These are phyloP conservation scores for Penicillium polonicum DNA, from an alignment of 2,329 filamentous ascomycete genomes.

Conservation along the genomic window DNA sequence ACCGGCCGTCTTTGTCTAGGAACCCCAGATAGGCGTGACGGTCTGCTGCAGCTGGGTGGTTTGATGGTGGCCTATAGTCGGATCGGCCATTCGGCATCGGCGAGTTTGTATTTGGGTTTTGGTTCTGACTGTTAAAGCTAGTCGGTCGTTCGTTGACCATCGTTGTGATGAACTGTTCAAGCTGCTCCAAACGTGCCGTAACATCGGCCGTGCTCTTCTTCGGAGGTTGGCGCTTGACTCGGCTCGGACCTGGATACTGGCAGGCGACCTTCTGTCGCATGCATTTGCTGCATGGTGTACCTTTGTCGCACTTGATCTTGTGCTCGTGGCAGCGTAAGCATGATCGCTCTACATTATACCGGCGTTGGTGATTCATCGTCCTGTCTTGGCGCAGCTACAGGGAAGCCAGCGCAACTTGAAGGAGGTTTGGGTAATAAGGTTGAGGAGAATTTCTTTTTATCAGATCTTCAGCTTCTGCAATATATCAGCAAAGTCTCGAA, in stretches of 20 bases:
- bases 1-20: conserved; percentile 27
- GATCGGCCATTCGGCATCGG: not conserved
- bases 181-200: conserved; percentile 22
- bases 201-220: conserved; percentile 22
- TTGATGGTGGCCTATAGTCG: not conserved
- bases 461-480: not conserved
- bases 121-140: not conserved
- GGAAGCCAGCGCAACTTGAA: not conserved
- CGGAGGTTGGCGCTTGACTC: conserved; percentile 21
- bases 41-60: not conserved
- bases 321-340: conserved; percentile 33
- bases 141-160: conserved; percentile 5
- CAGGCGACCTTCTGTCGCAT: conserved; percentile 20
- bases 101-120: not conserved
- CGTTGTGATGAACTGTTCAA: conserved; percentile 24
- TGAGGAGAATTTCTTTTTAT: not conserved
- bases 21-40: conserved; percentile 15
- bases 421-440: not conserved
- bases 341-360: conserved; percentile 31
- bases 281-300: conserved; percentile 25
- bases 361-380: conserved; percentile 16
- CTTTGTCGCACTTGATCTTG: conserved; percentile 31
- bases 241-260: conserved; percentile 25
- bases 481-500: not conserved
- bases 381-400: not conserved